Conservation (phyloP, 73 alveolate species). For the Urostyla sp. region DNA sequence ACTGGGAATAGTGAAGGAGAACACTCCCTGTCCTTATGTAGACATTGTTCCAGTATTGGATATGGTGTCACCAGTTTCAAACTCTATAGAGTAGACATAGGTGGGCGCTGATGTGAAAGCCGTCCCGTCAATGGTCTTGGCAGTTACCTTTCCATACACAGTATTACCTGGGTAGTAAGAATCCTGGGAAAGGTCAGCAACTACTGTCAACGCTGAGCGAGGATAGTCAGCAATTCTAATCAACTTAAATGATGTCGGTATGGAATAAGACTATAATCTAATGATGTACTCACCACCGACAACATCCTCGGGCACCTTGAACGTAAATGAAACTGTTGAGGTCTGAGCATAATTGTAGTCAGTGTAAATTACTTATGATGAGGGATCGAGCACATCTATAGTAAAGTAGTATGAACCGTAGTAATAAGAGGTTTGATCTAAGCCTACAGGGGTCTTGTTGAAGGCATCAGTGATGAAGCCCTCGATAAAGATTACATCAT, state of each 20-base stretch:
- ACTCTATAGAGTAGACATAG: slow-evolving; percentile 9
- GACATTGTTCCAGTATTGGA: slow-evolving; percentile 12
- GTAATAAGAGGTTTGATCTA: not conserved
- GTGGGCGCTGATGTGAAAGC: not conserved
- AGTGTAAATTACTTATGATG: not conserved
- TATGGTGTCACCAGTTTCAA: not conserved
- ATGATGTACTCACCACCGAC: slow-evolving; percentile 44
- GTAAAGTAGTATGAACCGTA: not conserved
- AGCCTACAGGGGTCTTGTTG: slow-evolving; percentile 29
- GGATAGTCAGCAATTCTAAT: slow-evolving; percentile 43
- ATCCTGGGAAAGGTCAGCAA: slow-evolving; percentile 28
- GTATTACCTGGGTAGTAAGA: slow-evolving; percentile 47
- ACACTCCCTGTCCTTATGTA: slow-evolving; percentile 19
- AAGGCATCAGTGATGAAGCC: slow-evolving; percentile 31
- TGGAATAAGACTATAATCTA: not conserved
- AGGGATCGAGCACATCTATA: not conserved
- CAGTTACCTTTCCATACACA: slow-evolving; percentile 42
- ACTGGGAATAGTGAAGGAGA: slow-evolving; percentile 29
- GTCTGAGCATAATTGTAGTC: not conserved
- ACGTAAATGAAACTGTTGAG: slow-evolving; percentile 35
- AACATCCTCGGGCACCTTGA: slow-evolving; percentile 32
- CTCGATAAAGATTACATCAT: slow-evolving; percentile 58
- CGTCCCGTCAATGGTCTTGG: slow-evolving; percentile 17
- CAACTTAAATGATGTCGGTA: slow-evolving; percentile 1
- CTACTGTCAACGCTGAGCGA: slow-evolving; percentile 8